phyloP scores from a whole-genome alignment of 2,329 filamentous ascomycete genomes.

The Fusarium metavorans region DNA sequence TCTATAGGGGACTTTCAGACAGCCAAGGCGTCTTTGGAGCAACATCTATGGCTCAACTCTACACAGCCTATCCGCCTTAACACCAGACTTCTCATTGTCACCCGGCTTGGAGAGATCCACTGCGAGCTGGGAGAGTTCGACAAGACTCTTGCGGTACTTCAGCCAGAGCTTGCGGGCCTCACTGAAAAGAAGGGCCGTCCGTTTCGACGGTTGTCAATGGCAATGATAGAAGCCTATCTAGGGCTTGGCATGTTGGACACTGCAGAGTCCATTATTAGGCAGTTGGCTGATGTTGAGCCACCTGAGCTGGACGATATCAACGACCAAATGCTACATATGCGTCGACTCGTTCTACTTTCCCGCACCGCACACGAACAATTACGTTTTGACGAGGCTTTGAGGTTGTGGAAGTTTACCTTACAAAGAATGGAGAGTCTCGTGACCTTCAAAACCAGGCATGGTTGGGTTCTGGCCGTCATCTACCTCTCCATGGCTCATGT shows the following conservation, averaged over 20 bases:
- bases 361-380: constrained; percentile 37
- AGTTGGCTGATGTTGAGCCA: constrained; percentile 33
- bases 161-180: constrained; percentile 36
- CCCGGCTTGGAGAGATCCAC: constrained; percentile 46
- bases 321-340: constrained; percentile 49
- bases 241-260: constrained; percentile 32
- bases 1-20: constrained; percentile 49
- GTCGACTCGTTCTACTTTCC: constrained; percentile 43
- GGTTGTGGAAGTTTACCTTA: constrained; percentile 34
- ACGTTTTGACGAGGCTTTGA: constrained; percentile 26
- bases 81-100: constrained; percentile 43
- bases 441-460: constrained; percentile 38
- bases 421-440: constrained; percentile 35
- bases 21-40: constrained; percentile 46
- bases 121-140: constrained; percentile 45
- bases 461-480: constrained; percentile 43
- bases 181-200: constrained; percentile 34
- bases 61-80: constrained; percentile 44
- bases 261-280: constrained; percentile 23
- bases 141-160: constrained; percentile 36
- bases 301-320: constrained; percentile 46
- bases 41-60: constrained; percentile 43
- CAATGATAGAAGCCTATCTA: constrained; percentile 40
- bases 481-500: constrained; percentile 47
- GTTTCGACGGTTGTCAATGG: constrained; percentile 43